phyloP scores from a whole-genome alignment of 495 filamentous ascomycete genomes.

The Tuber magnatum region DNA sequence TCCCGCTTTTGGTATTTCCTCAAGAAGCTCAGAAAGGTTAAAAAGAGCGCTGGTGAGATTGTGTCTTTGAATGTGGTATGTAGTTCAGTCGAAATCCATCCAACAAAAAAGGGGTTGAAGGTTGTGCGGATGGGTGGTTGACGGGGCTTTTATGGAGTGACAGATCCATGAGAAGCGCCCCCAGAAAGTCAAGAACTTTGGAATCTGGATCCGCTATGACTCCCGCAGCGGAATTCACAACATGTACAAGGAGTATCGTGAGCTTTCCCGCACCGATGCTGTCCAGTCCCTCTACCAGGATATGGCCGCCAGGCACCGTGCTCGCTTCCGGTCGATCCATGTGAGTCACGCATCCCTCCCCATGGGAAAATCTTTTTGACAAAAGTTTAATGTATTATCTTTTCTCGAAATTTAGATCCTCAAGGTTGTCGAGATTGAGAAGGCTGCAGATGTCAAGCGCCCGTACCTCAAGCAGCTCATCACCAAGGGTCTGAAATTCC shows the following conservation, averaged over 20 bases:
- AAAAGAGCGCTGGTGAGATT: conserved; percentile 99
- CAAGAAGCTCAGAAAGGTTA: conserved; percentile 96
- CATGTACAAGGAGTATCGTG: conserved; percentile 99
- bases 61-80: conserved; percentile 91
- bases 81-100: conserved; percentile 20
- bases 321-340: conserved; percentile 94
- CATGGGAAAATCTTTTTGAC: background rate
- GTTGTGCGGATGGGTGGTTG: conserved; percentile 12
- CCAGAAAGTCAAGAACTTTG: conserved; percentile 99
- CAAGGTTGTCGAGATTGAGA: conserved; percentile 93
- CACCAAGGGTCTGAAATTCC: conserved; percentile 91
- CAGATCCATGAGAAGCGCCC: conserved; percentile 98
- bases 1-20: conserved; percentile 99
- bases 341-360: conserved; percentile 52
- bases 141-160: conserved; percentile 8
- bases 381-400: conserved; percentile 1
- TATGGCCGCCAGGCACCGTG: conserved; percentile 96
- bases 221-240: conserved; percentile 99
- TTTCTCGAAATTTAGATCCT: conserved; percentile 62
- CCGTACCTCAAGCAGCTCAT: conserved; percentile 99
- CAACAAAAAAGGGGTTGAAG: conserved; percentile 5
- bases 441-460: conserved; percentile 83
- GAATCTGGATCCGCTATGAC: conserved; percentile 99
- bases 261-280: conserved; percentile 88
- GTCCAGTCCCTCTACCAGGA: conserved; percentile 98